phyloP scores from a whole-genome alignment of 164 flowering plant genomes.

The Magnolia officinalis region DNA sequence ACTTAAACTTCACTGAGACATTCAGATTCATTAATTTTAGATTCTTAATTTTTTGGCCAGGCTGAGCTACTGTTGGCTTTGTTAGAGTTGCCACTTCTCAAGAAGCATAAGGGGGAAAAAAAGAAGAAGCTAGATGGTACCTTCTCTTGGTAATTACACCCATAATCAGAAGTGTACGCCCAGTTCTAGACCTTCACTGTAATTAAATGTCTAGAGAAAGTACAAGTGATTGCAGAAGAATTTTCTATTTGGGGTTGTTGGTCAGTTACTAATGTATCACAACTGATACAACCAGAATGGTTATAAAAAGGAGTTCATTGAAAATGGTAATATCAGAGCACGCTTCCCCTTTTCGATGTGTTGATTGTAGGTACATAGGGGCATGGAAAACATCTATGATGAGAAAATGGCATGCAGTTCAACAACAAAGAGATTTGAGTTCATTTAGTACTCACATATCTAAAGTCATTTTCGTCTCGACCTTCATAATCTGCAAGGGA shows the following conservation, averaged over 20 bases:
- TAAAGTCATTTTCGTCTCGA: constrained; percentile 89
- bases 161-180: not conserved
- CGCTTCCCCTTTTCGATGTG: not conserved
- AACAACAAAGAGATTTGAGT: constrained; percentile 2
- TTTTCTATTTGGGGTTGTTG: not conserved
- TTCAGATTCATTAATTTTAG: no score
- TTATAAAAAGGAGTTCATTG: not conserved
- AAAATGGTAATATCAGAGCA: not conserved
- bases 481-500: constrained; percentile 59
- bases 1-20: no score
- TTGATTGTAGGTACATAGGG: not conserved
- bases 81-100: no score
- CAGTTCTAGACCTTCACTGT: not conserved
- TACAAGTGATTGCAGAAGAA: not conserved
- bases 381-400: not conserved
- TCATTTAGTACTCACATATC: constrained; percentile 66
- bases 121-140: no score
- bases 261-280: not conserved
- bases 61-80: no score
- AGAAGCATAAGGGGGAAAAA: no score
- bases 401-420: not conserved
- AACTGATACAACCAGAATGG: not conserved
- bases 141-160: no score
- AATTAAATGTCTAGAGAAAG: not conserved
- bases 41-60: no score